These are phyloP conservation scores for Daldinia eschscholtzii DNA, from an alignment of 2,329 filamentous ascomycete genomes.

Conservation along the genomic window DNA sequence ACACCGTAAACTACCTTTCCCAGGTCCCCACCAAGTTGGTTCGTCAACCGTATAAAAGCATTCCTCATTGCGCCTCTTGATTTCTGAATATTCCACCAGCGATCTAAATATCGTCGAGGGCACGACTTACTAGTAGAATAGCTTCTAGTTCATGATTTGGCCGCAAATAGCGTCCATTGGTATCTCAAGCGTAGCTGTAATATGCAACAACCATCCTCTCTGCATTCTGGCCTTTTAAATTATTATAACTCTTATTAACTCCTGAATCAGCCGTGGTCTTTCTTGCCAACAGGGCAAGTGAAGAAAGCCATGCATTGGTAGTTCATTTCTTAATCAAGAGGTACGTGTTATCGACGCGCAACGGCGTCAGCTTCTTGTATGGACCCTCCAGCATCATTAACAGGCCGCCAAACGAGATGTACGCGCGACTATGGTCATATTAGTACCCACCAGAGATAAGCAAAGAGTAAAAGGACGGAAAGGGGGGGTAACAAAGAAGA, in stretches of 20 bases:
- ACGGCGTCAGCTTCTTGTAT: slow-evolving; percentile 91
- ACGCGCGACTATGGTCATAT: slow-evolving; percentile 78
- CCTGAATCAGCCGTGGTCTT: slow-evolving; percentile 32
- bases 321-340: slow-evolving; percentile 88
- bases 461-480: slow-evolving; percentile 3
- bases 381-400: slow-evolving; percentile 92
- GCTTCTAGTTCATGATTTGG: slow-evolving; percentile 16
- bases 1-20: slow-evolving; percentile 85
- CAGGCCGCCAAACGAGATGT: slow-evolving; percentile 92
- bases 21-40: slow-evolving; percentile 69
- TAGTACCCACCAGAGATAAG: not conserved
- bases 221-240: slow-evolving; percentile 11
- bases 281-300: slow-evolving; percentile 13
- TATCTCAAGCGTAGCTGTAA: slow-evolving; percentile 30
- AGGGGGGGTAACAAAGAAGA: not conserved
- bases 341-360: slow-evolving; percentile 95
- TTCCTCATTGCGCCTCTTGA: not conserved
- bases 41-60: slow-evolving; percentile 31
- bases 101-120: not conserved
- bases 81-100: slow-evolving; percentile 10
- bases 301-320: not conserved
- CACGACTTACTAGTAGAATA: slow-evolving; percentile 20
- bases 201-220: slow-evolving; percentile 24
- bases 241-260: slow-evolving; percentile 25
- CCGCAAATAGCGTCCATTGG: slow-evolving; percentile 32